Base-by-base conservation (phyloP, 306 rosid species). In the Vachellia collinsii region DNA sequence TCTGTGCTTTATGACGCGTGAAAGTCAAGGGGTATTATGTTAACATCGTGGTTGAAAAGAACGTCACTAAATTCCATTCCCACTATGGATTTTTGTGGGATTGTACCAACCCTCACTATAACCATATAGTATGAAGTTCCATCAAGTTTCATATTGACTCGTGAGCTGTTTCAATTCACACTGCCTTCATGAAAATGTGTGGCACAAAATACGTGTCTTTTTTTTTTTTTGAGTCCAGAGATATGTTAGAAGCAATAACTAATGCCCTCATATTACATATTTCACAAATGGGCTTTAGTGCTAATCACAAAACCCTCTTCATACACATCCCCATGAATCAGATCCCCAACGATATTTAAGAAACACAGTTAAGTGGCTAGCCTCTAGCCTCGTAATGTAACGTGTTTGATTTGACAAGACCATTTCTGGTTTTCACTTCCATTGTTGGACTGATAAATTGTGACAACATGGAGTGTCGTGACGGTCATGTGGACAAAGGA, bases 381-480 rank as follows among this genome's bases (percentile, higher is more conserved):
- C 34, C 34, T 29, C 34, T 29, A 29, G 34, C 34, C 34, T 29
- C 2, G 34, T 29, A 29, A 29, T 29, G 34, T 29, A 29, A 29
- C 34, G 76, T 68, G 63, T 81, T 58, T 46, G 41, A 74, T 74
- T 74, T 51, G 48, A 13, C n/a, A 42, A 39, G 11, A 73, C 13
- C 22, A 9, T 58, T 48, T 7, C 4, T 42, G 16, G 53, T 48
- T 58, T 42, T 43, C 70, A 54, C 54, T 16, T 47, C 65, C 72
- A 79, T 46, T 39, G 13, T 51, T 61, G 20, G 7, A 39, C 34
- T 51, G 9, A 25, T 23, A 44, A 23, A 20, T 34, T 43, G 12
- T 19, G 50, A 44, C 22, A 3, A 34, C 34, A 44, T 11, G 70
- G n/a, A 17, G 34, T 4, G 10, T 11, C 65, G 20, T 11, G n/a